Percentiles rank a stretch among this genome's conserved stretches.
Conservation (phyloP, 352 stramenopile species). For the Elongisporangium senticosum region DNA sequence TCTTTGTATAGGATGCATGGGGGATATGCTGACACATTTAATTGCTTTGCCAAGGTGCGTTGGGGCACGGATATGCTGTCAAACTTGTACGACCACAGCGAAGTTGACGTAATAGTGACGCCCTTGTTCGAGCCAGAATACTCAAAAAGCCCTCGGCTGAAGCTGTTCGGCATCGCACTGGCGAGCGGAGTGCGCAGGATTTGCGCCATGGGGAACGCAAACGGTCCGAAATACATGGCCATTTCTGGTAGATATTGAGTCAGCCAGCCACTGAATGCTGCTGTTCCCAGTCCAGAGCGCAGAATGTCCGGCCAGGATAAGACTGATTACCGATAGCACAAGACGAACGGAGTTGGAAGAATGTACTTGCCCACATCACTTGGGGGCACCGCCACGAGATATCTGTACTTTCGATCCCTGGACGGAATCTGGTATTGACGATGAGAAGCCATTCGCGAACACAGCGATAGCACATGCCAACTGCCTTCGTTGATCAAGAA, state of each 20-base stretch:
- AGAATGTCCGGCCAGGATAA: conserved; percentile 24
- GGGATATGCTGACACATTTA: conserved; percentile 7
- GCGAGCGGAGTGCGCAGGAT: conserved; percentile 4
- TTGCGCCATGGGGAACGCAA: conserved; percentile 23
- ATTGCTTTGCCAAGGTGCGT: conserved; percentile 8
- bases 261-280: conserved; percentile 8
- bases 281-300: conserved; percentile 21
- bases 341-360: neutral
- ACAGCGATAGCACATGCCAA: too few relatives aligned
- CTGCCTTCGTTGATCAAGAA: too few relatives aligned
- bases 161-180: neutral
- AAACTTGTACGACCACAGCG: conserved; percentile 19
- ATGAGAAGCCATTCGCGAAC: too few relatives aligned
- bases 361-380: conserved; percentile 3
- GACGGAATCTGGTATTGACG: too few relatives aligned
- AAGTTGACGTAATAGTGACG: conserved; percentile 3
- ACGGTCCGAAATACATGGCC: conserved; percentile 23
- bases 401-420: too few relatives aligned
- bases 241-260: conserved; percentile 6
- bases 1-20: conserved; percentile 1
- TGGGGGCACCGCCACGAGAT: neutral
- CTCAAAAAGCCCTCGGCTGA: neutral
- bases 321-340: conserved; percentile 3
- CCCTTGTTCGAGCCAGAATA: neutral
- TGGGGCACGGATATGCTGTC: conserved; percentile 19